Conservation (phyloP, 2,329 filamentous ascomycete genomes). For the Neonectria neomacrospora region DNA sequence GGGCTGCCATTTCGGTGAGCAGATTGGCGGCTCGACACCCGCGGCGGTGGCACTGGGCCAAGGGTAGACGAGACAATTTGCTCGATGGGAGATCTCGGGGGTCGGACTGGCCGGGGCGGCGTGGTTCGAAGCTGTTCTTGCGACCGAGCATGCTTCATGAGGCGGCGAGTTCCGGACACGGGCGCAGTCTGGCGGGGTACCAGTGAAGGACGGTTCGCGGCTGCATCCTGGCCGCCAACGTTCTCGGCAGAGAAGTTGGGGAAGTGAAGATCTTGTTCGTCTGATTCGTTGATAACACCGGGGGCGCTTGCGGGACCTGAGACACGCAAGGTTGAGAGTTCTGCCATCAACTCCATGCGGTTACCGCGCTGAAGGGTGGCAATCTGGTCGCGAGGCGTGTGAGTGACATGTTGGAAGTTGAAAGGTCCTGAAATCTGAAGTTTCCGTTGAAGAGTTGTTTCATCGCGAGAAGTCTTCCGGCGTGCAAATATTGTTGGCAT, state of each 20-base stretch:
- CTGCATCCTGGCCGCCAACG: constrained; percentile 29
- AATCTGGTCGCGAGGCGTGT: constrained; percentile 63
- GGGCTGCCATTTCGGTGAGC: constrained; percentile 57
- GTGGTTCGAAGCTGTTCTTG: constrained; percentile 61
- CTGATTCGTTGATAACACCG: constrained; percentile 37
- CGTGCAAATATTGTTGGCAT: constrained; percentile 64
- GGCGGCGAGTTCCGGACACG: constrained; percentile 46
- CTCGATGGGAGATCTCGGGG: constrained; percentile 49
- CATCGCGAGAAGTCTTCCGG: constrained; percentile 55
- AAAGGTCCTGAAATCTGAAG: constrained; percentile 71
- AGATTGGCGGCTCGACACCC: constrained; percentile 66
- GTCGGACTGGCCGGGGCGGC: constrained; percentile 61
- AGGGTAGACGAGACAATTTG: constrained; percentile 43
- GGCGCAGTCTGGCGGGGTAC: constrained; percentile 36
- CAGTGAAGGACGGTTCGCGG: constrained; percentile 19
- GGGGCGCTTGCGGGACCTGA: constrained; percentile 32
- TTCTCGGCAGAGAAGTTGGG: constrained; percentile 56
- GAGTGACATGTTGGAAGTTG: constrained; percentile 74
- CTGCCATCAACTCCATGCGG: constrained; percentile 56
- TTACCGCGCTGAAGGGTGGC: constrained; percentile 54
- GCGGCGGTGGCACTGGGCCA: constrained; percentile 61
- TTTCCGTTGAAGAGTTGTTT: constrained; percentile 50
- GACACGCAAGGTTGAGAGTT: constrained; percentile 55
- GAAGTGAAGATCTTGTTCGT: constrained; percentile 57
- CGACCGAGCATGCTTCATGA: constrained; percentile 58